Conservation (phyloP, 768 basidiomycete species). For the Kwoniella dendrophila region DNA sequence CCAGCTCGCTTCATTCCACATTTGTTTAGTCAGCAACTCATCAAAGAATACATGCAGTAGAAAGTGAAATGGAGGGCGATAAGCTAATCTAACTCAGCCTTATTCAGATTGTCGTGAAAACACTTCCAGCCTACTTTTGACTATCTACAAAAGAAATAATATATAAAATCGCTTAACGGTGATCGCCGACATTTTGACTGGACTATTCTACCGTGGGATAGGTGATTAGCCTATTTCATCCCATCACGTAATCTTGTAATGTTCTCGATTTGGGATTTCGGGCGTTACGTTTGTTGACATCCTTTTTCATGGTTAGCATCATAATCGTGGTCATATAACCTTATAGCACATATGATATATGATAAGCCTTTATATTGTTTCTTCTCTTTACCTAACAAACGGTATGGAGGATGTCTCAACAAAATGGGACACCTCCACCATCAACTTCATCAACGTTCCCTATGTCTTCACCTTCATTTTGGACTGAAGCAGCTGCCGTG, state of each 20-base stretch:
- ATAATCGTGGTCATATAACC: too few species aligned
- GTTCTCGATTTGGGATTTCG: conserved; percentile 6
- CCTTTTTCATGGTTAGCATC: too few species aligned
- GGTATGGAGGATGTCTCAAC: conserved; percentile 24
- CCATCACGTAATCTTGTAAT: background rate
- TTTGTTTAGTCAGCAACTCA: too few species aligned
- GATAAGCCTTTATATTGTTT: background rate
- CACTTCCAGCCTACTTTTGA: too few species aligned
- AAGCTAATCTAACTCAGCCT: too few species aligned
- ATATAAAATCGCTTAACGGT: too few species aligned
- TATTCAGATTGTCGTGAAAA: too few species aligned
- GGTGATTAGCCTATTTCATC: background rate
- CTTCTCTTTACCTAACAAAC: background rate
- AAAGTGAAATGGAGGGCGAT: too few species aligned
- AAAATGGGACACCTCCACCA: conserved; percentile 11
- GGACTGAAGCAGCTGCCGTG: conserved; percentile 38
- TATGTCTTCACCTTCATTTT: conserved; percentile 43
- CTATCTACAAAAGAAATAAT: too few species aligned
- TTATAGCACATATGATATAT: background rate
- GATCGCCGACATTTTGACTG: too few species aligned
- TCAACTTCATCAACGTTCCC: conserved; percentile 39
- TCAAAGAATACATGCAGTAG: too few species aligned
- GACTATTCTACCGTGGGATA: background rate
- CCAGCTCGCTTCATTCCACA: too few species aligned
- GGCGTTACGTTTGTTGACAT: conserved; percentile 4